These are phyloP conservation scores for Evernia prunastri DNA, from an alignment of 495 filamentous ascomycete genomes.

Conservation along the genomic window DNA sequence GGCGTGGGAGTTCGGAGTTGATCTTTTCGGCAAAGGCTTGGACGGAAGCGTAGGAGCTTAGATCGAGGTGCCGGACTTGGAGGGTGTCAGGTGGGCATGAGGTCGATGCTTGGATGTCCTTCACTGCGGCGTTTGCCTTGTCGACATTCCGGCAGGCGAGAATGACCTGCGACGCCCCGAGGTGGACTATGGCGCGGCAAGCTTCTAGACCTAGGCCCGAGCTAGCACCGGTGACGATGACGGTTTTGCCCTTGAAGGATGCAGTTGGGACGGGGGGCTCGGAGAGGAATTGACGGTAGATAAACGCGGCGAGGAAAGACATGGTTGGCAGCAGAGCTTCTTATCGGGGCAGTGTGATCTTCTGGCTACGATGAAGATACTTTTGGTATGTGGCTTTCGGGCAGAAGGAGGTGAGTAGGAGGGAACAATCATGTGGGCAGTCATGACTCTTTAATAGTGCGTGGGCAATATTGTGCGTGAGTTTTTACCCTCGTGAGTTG, in stretches of 20 bases:
- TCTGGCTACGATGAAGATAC: too few species aligned
- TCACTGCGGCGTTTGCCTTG: slow-evolving; percentile 41
- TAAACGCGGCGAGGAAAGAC: slow-evolving; percentile 25
- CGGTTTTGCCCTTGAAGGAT: slow-evolving; percentile 38
- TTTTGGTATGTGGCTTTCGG: too few species aligned
- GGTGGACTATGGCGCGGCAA: slow-evolving; percentile 41
- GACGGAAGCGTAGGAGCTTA: slow-evolving; percentile 36
- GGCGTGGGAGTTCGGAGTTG: slow-evolving; percentile 29
- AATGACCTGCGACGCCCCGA: slow-evolving; percentile 44
- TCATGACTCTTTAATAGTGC: background rate
- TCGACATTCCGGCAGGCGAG: slow-evolving; percentile 46
- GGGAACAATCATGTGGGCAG: background rate
- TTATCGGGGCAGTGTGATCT: background rate
- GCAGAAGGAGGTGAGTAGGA: background rate
- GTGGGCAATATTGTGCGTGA: too few species aligned
- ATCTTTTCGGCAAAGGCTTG: slow-evolving; percentile 38
- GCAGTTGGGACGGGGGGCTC: slow-evolving; percentile 29
- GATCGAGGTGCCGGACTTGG: slow-evolving; percentile 50
- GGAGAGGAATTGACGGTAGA: slow-evolving; percentile 42
- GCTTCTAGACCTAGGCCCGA: slow-evolving; percentile 49
- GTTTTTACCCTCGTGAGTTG: too few species aligned
- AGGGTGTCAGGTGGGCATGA: slow-evolving; percentile 38
- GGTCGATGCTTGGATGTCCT: slow-evolving; percentile 31
- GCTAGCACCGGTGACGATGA: slow-evolving; percentile 50
- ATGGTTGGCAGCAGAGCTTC: background rate